Base-by-base conservation (phyloP, 768 basidiomycete species). In the Pleurotus platypus region DNA sequence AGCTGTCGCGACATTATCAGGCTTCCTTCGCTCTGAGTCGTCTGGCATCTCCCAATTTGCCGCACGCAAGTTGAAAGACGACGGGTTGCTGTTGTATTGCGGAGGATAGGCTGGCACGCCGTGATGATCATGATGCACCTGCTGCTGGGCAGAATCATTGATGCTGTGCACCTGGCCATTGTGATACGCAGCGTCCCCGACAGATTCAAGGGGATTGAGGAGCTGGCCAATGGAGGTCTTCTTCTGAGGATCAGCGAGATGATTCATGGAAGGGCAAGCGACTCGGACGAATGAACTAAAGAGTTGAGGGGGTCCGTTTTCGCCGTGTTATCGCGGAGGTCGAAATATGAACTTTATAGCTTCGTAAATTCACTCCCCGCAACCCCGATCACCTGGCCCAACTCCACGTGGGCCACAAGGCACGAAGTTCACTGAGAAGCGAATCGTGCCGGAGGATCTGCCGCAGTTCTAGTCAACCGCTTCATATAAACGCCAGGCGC, bases 61-160 rank as follows among this genome's bases (percentile, higher is more conserved):
- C 9, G 84, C 81, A 40, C 83, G 78, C n/a, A 87, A 78, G 63
- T 81, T 76, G 62, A 77, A 87, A 20, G 77, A 67, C 9, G 72
- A 55, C 9, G 56, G 61, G 35, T 71, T 57, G 4, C 46, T 53
- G 4, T 43, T 53, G 59, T 67, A 75, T 22, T 63, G 50, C 15
- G 65, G 42, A 2, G 56, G 55, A 40, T 47, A 58, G n/a, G 51
- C 26, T 16, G 57, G 51, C 11, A 40, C 27, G 49, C 49, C 48
- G 37, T 62, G 55, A 18, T 59, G 61, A 42, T 59, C 56, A 50
- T 46, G 46, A 30, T 56, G 50, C 13, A 37, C 50, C 50, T 48
- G 46, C 22, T 48, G 51, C n/a, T 39, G 38, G 42, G 16, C 55
- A 13, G 55, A 46, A 56, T 46, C 30, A 56, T 15, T 46, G 46